Percentiles rank a stretch among this genome's conserved stretches.
Conservation (phyloP, 2,329 filamentous ascomycete genomes). For the Ophiostoma ips region DNA sequence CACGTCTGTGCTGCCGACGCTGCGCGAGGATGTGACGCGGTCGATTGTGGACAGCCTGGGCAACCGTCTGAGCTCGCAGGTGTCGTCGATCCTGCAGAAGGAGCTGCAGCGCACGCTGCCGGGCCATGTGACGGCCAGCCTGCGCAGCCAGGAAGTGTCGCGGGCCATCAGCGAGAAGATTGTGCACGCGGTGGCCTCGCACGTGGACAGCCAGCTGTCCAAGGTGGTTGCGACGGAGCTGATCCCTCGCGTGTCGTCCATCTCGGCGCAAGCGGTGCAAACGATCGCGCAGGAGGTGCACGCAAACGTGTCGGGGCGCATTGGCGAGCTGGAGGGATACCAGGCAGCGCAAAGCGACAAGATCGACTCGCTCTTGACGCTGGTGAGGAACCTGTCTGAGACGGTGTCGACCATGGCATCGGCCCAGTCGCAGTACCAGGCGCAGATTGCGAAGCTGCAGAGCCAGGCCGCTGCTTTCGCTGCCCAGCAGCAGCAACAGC, state of each 20-base stretch:
- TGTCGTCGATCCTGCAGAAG: conserved; percentile 53
- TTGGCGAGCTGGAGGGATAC: conserved; percentile 35
- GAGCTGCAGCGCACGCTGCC: conserved; percentile 63
- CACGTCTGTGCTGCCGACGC: conserved; percentile 57
- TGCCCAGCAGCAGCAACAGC: conserved; percentile 3
- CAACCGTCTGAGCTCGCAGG: conserved; percentile 49
- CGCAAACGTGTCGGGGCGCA: conserved; percentile 38
- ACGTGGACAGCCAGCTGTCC: conserved; percentile 56
- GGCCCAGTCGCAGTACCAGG: conserved; percentile 55
- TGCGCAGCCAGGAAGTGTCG: conserved; percentile 62
- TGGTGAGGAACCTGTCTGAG: conserved; percentile 52
- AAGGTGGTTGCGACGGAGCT: conserved; percentile 48
- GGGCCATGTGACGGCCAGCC: conserved; percentile 46
- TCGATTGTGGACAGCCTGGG: conserved; percentile 60
- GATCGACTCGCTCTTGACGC: conserved; percentile 56
- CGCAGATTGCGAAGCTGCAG: conserved; percentile 43
- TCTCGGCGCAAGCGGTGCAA: conserved; percentile 52
- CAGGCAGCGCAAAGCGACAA: conserved; percentile 44
- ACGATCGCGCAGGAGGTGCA: conserved; percentile 57
- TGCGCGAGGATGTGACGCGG: conserved; percentile 53
- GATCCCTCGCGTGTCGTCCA: conserved; percentile 49
- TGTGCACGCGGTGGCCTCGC: conserved; percentile 48
- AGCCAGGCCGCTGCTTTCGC: conserved; percentile 6
- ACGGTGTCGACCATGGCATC: conserved; percentile 57
- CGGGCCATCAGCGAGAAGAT: conserved; percentile 61